Conservation (phyloP, 2,329 filamentous ascomycete genomes). For the Penicillium sp. region DNA sequence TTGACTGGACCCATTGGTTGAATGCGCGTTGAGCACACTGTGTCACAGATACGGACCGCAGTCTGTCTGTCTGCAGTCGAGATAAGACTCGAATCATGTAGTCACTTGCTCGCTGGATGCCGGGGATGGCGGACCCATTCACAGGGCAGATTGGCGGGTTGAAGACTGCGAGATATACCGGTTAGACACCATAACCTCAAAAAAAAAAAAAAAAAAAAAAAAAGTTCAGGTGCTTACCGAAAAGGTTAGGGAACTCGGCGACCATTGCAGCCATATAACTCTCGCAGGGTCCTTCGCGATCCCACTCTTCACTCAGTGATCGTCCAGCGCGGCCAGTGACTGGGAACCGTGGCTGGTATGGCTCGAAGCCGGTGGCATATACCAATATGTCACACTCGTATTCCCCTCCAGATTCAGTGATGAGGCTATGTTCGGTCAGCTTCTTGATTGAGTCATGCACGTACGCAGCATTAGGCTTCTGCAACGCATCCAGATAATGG, state of each 20-base stretch:
- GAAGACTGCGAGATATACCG: not conserved
- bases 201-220: too few species aligned
- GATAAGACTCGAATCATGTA: conserved; percentile 5
- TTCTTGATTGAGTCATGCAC: conserved; percentile 2
- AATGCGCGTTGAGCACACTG: conserved; percentile 2
- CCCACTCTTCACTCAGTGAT: conserved; percentile 1
- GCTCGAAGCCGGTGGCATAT: conserved; percentile 6
- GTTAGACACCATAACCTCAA: not conserved
- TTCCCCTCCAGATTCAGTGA: not conserved
- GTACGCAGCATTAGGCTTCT: conserved; percentile 3
- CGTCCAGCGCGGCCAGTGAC: conserved; percentile 1
- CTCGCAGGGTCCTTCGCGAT: conserved; percentile 5
- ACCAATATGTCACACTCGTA: conserved; percentile 2
- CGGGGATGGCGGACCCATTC: conserved; percentile 5
- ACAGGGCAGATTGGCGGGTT: conserved; percentile 8
- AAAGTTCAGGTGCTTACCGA: not conserved
- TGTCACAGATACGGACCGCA: conserved; percentile 2
- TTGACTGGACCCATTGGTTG: conserved; percentile 8
- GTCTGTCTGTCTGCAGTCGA: conserved; percentile 2
- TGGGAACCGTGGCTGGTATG: conserved; percentile 7
- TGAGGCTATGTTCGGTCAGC: conserved; percentile 4
- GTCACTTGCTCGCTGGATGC: conserved; percentile 1
- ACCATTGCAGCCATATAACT: conserved; percentile 9
- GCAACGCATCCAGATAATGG: conserved; percentile 6
- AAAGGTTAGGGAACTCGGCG: conserved; percentile 6